These are phyloP conservation scores for Neolecta irregularis DNA, from an alignment of 1,139 yeast genomes.

Conservation along the genomic window DNA sequence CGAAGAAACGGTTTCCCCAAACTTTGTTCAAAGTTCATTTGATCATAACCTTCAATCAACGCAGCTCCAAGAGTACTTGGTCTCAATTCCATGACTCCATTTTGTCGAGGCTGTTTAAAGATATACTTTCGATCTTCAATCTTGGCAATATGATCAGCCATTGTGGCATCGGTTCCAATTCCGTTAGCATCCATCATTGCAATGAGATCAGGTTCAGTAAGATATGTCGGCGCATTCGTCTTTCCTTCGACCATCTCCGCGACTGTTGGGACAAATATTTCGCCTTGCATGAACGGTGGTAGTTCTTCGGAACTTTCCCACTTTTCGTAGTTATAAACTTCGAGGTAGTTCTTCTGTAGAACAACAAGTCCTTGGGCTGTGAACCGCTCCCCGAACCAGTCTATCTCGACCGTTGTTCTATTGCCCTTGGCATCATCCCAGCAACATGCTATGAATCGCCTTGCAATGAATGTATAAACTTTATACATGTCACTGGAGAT, in stretches of 20 bases:
- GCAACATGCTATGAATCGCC: constrained; percentile 84
- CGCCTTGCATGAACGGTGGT: constrained; percentile 50
- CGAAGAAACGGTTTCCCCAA: constrained; percentile 81
- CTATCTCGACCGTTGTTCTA: constrained; percentile 42
- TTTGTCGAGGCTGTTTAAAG: constrained; percentile 25
- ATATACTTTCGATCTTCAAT: constrained; percentile 55
- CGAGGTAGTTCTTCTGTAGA: constrained; percentile 56
- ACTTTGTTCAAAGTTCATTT: constrained; percentile 54
- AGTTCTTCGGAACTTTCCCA: constrained; percentile 57
- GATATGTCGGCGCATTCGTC: constrained; percentile 63
- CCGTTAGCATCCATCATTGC: constrained; percentile 94
- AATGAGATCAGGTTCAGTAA: constrained; percentile 87
- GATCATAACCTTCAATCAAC: constrained; percentile 74
- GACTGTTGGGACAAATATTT: constrained; percentile 36
- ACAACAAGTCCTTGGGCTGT: constrained; percentile 59
- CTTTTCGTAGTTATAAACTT: constrained; percentile 58
- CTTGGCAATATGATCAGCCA: constrained; percentile 91
- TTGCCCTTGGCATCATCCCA: constrained; percentile 79
- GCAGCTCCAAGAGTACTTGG: constrained; percentile 84
- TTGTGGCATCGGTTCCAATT: constrained; percentile 97
- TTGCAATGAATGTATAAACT: constrained; percentile 73
- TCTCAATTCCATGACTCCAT: constrained; percentile 27
- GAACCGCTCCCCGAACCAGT: constrained; percentile 70
- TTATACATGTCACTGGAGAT: constrained; percentile 39
- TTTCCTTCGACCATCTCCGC: constrained; percentile 56